Evolutionary conservation across 768 basidiomycete genomes (phyloP).

Genomic region (Podaxis carcinomalis): DNA sequence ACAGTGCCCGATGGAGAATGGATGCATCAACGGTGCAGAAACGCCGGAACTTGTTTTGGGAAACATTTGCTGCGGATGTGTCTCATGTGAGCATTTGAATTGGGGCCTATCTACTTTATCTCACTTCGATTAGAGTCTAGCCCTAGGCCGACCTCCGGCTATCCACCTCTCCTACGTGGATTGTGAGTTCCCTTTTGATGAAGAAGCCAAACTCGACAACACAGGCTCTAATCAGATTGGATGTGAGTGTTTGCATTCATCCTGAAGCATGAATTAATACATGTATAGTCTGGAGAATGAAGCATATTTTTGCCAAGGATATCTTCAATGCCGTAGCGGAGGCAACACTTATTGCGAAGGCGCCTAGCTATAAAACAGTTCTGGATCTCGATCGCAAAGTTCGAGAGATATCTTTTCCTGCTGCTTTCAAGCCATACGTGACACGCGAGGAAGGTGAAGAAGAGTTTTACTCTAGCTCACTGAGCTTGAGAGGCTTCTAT

Average conservation of each 20-base stretch:
- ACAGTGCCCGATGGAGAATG: constrained; percentile 66
- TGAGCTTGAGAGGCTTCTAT: constrained; percentile 50
- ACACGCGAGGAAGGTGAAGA: constrained; percentile 41
- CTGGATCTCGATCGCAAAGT: constrained; percentile 50
- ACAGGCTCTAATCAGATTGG: constrained; percentile 42
- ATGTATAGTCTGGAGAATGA: constrained; percentile 51
- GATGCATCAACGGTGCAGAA: constrained; percentile 53
- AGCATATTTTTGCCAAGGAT: constrained; percentile 46
- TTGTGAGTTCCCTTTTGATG: constrained; percentile 56
- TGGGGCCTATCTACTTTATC: neutral
- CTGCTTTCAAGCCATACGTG: constrained; percentile 42
- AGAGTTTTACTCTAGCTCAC: constrained; percentile 44
- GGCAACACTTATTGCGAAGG: constrained; percentile 42
- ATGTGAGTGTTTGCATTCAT: constrained; percentile 32
- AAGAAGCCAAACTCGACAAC: constrained; percentile 42
- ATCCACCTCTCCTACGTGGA: constrained; percentile 58
- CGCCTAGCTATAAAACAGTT: constrained; percentile 41
- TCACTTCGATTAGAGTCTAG: constrained; percentile 39
- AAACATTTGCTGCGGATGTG: constrained; percentile 58
- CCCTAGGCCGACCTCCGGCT: constrained; percentile 56
- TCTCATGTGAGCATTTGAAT: constrained; percentile 34
- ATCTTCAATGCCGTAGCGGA: constrained; percentile 46
- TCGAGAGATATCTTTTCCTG: constrained; percentile 40
- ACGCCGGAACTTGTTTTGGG: constrained; percentile 67
- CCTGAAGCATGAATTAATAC: neutral